Evolutionary conservation across 2,329 filamentous ascomycete genomes (phyloP), one percentile per base, ranked within the genome.

Genomic region (Calonectria crousiana): DNA sequence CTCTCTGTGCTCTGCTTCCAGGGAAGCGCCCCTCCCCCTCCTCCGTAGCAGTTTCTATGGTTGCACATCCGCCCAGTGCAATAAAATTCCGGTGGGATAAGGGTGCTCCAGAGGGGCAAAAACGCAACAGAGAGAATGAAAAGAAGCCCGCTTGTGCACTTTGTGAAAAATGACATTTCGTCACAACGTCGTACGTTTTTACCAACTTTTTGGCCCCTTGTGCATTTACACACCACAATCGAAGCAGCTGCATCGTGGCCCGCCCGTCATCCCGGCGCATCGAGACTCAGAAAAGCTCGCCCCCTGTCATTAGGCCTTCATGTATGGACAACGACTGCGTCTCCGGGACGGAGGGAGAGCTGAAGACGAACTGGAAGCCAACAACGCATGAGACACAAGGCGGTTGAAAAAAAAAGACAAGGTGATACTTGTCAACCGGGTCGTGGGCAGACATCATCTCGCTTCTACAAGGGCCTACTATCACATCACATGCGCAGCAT

Each of bases 401-500:
- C 56, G 56, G 56, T 52, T 67, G 65, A 32, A 67, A 67, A 49
- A 53, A n/a, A 28, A 8, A 44, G 26, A 20, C 47, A 44, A 49
- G 36, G 13, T 58, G 16, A 60, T 60, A 36, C 56, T 60, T 36
- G 32, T 60, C 34, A 36, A 36, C 36, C 56, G 23, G 34, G 56
- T 60, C 64, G 52, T 69, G 71, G 71, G 60, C 66, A 70, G 67
- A 70, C 67, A 51, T 56, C 58, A 66, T n/a, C 53, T 51, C 47
- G 49, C 66, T 65, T 38, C 36, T 47, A 66, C 71, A 73, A 62
- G 71, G 71, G 71, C 41, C 58, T 34, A 23, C 49, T 38, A 66
- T 58, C 66, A 69, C 58, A 66, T 73, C 71, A 73, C 71, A 73
- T 70, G 66, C 71, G 69, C 69, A 73, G 47, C 71, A 65, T 73